Evolutionary conservation across 768 basidiomycete species (phyloP).

Genomic region (Russula vinacea): DNA sequence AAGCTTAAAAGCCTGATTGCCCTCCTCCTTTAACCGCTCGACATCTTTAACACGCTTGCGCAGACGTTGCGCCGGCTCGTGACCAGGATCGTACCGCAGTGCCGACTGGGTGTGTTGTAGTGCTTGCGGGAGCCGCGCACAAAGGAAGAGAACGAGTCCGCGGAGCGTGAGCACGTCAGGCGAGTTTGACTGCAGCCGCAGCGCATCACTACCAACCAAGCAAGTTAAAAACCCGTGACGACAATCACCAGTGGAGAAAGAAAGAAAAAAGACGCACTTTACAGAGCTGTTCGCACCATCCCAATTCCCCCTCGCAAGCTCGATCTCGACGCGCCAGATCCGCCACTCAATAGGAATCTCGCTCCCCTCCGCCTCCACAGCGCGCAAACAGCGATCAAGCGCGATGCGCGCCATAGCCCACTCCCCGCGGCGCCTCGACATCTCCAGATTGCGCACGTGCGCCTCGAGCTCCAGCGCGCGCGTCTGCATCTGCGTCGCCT

Average conservation of each 20-base stretch:
- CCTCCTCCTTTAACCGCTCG: conserved; percentile 81
- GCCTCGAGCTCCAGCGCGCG: conserved; percentile 59
- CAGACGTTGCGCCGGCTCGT: conserved; percentile 63
- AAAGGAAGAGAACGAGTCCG: conserved; percentile 74
- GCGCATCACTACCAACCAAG: conserved; percentile 54
- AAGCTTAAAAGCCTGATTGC: conserved; percentile 70
- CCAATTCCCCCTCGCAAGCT: conserved; percentile 66
- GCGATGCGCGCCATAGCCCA: conserved; percentile 80
- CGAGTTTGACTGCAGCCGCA: conserved; percentile 67
- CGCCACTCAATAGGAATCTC: conserved; percentile 80
- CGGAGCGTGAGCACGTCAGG: conserved; percentile 78
- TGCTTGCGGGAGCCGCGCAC: conserved; percentile 65
- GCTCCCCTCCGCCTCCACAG: conserved; percentile 70
- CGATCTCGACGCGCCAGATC: conserved; percentile 73
- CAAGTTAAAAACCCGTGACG: neutral
- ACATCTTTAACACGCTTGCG: conserved; percentile 80
- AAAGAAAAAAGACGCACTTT: conserved; percentile 51
- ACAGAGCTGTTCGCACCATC: conserved; percentile 72
- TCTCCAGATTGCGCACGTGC: conserved; percentile 63
- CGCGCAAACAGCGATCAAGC: conserved; percentile 70
- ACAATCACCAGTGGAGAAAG: neutral
- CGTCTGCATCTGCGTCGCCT: conserved; percentile 47
- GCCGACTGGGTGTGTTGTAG: conserved; percentile 69
- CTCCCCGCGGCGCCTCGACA: conserved; percentile 55
- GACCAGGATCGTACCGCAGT: conserved; percentile 73